Percentiles rank a stretch among this genome's conserved stretches.
Conservation (phyloP, 2,329 filamentous ascomycete species). For the Hymenoscyphus fructigenus region DNA sequence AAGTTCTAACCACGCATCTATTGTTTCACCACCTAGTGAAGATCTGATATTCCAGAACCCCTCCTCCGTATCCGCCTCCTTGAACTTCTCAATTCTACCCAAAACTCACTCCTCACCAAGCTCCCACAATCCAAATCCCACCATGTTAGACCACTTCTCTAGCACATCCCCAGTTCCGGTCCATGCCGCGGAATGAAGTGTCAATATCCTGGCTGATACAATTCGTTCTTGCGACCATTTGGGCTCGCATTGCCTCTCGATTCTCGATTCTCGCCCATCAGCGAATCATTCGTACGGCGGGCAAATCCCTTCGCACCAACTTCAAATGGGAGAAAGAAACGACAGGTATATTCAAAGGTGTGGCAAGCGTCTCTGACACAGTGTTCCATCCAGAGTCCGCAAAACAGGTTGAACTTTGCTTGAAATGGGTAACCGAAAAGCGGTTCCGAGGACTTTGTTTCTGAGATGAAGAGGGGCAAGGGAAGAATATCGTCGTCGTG, state of each 20-base stretch:
- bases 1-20: no score
- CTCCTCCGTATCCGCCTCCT: background rate
- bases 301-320: background rate
- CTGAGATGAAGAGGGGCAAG: background rate
- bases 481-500: background rate
- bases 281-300: background rate
- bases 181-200: background rate
- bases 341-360: background rate
- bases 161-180: background rate
- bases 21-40: no score
- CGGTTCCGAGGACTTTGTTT: background rate
- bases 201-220: background rate
- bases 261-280: background rate
- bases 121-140: background rate
- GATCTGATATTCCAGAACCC: no score
- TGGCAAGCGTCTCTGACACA: background rate
- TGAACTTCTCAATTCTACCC: background rate
- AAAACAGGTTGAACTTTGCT: background rate
- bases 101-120: background rate
- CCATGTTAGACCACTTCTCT: background rate
- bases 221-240: background rate
- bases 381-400: background rate
- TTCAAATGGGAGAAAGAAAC: background rate
- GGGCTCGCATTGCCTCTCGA: background rate
- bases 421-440: background rate